Evolutionary conservation across 441 rosid genomes (phyloP).

Genomic region (Adansonia gregorii): DNA sequence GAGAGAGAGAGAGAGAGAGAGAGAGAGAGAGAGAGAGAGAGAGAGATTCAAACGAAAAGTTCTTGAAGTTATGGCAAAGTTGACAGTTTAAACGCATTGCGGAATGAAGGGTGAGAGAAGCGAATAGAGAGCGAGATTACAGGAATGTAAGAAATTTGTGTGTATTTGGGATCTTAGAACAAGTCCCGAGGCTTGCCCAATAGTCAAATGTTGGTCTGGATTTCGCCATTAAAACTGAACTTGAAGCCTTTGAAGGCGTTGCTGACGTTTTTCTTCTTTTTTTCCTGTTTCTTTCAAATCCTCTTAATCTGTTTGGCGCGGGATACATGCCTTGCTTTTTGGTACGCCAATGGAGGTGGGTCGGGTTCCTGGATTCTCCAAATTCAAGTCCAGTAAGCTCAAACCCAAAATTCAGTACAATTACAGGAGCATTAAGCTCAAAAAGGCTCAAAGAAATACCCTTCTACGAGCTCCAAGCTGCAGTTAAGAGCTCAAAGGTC

Average conservation of each 20-base stretch:
- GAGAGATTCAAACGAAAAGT: conserved; percentile 16
- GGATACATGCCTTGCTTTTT: conserved; percentile 16
- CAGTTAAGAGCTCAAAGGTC: too few species aligned
- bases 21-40: conserved; percentile 7
- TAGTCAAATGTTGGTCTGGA: conserved; percentile 36
- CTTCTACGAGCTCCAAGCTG: too few species aligned
- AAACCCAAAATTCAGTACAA: too few species aligned
- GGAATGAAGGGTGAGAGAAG: conserved; percentile 7
- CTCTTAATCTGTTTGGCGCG: conserved; percentile 12
- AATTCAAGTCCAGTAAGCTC: neutral
- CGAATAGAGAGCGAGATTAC: conserved; percentile 34
- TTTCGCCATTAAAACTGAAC: neutral
- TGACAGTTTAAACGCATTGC: conserved; percentile 16
- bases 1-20: conserved; percentile 19
- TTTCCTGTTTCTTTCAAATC: neutral
- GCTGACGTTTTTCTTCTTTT: neutral
- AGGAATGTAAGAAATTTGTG: conserved; percentile 24
- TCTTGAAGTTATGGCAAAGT: neutral
- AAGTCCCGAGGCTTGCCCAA: conserved; percentile 36
- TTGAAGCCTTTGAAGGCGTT: neutral
- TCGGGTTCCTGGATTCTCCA: neutral
- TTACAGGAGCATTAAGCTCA: too few species aligned
- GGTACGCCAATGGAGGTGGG: conserved; percentile 9
- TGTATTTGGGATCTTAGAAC: conserved; percentile 18
- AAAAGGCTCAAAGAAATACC: too few species aligned